Base-by-base conservation (phyloP, 768 basidiomycete genomes). In the Agaricus bisporus region DNA sequence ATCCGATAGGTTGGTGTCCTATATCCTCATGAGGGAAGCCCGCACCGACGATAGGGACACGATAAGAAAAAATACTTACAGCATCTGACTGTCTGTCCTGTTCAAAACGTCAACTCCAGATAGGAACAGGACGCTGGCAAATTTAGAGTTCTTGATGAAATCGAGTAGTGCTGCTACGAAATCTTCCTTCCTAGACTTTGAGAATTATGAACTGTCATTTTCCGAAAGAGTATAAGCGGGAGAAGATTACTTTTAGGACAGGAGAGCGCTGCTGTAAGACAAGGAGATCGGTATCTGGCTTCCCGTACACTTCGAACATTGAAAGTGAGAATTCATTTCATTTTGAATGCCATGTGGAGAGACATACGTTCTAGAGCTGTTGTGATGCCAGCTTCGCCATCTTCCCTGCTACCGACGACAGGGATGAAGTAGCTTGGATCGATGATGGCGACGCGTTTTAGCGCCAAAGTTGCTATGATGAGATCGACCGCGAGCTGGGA, bases 211-310 rank as follows among this genome's bases (percentile, higher is more conserved):
- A 29, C 32, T 38, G 7, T 35, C 45, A 28, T 42, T 45, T 1
- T 48, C 8, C 46, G 11, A 42, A 51, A 59, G 8, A 20, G 41
- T 9, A 37, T 22, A 35, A 56, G 36, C 32, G 29, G 36, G 39
- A 32, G 55, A 32, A 45, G 20, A 22, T 42, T 38, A 88, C 91
- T 73, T 88, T 88, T 52, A 92, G 66, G 2, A 81, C 80, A 14
- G 90, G 91, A 17, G 91, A 91, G 54, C 88, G 71, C 60, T 92
- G 90, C 61, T 91, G 91, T 15, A 92, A 65, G 44, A 89, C 72
- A 36, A 80, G 71, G n/a, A 91, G 54, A 42, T 76, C 65, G 47
- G 68, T 58, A 4, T 70, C 73, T 29, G 71, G 62, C 42, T 72
- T 74, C 6, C 86, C 85, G 60, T 83, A 91, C 7, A 92, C 89